Percentiles rank a stretch among this genome's conserved stretches.
phyloP scores from a whole-genome alignment of 129 eudicot genomes.

The Flaveria brownii region DNA sequence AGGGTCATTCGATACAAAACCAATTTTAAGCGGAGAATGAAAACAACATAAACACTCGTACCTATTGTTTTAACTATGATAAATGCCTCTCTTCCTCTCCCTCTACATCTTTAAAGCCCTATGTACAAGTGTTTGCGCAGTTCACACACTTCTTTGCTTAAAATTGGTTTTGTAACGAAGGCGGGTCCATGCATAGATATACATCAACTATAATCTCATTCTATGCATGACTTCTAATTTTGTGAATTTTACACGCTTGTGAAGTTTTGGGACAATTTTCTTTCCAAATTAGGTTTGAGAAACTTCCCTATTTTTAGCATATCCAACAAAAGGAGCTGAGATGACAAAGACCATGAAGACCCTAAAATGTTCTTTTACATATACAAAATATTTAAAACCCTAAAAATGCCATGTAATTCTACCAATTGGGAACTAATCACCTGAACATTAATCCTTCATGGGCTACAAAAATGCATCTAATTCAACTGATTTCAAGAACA shows the following conservation, averaged over 20 bases:
- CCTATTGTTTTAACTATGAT: conserved; percentile 16
- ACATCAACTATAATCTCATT: neutral
- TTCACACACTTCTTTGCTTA: neutral
- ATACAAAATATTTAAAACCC: neutral
- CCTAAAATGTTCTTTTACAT: neutral
- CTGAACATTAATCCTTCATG: neutral
- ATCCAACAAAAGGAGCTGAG: neutral
- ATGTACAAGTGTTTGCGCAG: neutral
- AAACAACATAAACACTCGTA: neutral
- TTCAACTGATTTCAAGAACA: conserved; percentile 14
- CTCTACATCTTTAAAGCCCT: neutral
- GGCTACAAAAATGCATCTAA: conserved; percentile 5
- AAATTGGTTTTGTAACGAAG: neutral
- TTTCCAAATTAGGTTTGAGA: conserved; percentile 11
- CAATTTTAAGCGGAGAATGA: neutral
- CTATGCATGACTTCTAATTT: conserved; percentile 17
- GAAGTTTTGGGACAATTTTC: conserved; percentile 26
- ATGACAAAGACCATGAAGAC: conserved; percentile 10
- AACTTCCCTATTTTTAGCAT: conserved; percentile 13
- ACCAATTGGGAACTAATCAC: conserved; percentile 16
- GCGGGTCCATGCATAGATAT: neutral
- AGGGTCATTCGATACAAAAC: neutral
- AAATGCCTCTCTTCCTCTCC: neutral
- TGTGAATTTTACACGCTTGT: neutral
- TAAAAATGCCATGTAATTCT: neutral